Evolutionary conservation across 1,284 basidiomycete species (phyloP), one percentile per base, ranked within the genome.

Genomic region (Singerocomus inundabilis): DNA sequence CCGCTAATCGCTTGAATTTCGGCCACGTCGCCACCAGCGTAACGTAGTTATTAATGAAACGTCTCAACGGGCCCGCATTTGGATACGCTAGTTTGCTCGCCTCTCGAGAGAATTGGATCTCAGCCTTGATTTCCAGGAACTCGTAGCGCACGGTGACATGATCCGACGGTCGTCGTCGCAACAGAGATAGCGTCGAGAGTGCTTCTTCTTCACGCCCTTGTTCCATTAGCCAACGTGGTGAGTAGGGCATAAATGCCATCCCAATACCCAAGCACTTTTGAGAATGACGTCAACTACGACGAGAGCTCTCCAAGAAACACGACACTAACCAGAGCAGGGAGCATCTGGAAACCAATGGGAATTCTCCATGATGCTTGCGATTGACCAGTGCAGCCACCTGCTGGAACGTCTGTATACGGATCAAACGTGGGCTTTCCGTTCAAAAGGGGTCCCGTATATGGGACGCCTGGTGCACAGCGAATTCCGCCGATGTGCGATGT

Each of bases 221-320:
- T 37, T 69, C 68, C 55, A 66, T 67, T 39, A 77, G 47, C 67
- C 67, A 69, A 51, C 67, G 69, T 10, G 70, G 67, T 16, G 62
- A 68, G 46, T 59, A 70, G 37, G 70, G 67, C 58, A 70, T 66
- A 37, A 66, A 58, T 21, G 48, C 41, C 68, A 71, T 71, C 42
- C 67, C 66, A 30, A 70, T 47, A 11, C 61, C 66, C 44, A 70
- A 55, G 29, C 58, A 60, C 66, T 69, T 51, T 47, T 8, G 11
- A 28, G 30, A 24, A 31, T 12, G 32, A 30, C 8, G 13, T 63
- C 42, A 56, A 11, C 31, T 15, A 37, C 5, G 24, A 33, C 11
- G 5, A 33, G 12, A 15, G 10, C 5, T 0, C 0, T 6, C 1
- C 3, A 15, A 36, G 11, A 35, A 21, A 26, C 18, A 8, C n/a